These are phyloP conservation scores for Globisporangium ultimum DNA, from an alignment of 352 stramenopile genomes.

Conservation along the genomic window DNA sequence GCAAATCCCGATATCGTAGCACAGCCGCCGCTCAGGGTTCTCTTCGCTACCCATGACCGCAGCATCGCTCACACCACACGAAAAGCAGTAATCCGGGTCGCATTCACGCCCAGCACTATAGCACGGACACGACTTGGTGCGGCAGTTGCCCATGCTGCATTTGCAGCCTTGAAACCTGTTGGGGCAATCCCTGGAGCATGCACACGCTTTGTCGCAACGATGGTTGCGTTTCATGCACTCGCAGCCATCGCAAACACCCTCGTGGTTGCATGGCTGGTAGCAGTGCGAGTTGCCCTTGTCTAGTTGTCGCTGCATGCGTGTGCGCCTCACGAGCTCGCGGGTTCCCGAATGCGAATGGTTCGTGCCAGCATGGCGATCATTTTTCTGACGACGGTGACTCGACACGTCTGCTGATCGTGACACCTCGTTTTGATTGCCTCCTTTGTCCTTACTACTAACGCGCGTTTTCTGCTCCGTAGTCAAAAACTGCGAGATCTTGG, in stretches of 20 bases:
- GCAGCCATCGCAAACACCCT: conserved; percentile 52
- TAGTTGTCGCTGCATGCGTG: conserved; percentile 32
- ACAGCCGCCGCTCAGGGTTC: conserved; percentile 19
- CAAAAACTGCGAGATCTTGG: conserved; percentile 28
- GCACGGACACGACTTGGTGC: conserved; percentile 54
- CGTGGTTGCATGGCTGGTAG: conserved; percentile 63
- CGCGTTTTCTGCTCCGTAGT: conserved; percentile 5
- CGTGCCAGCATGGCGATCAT: conserved; percentile 12
- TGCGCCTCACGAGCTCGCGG: conserved; percentile 23
- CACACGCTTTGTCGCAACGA: conserved; percentile 57
- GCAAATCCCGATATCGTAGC: conserved; percentile 41
- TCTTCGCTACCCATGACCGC: conserved; percentile 45
- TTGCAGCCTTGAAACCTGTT: conserved; percentile 70
- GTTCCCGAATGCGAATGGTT: conserved; percentile 5
- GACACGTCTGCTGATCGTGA: conserved; percentile 7
- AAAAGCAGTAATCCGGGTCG: conserved; percentile 72
- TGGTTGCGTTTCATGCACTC: conserved; percentile 51
- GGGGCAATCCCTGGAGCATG: conserved; percentile 53
- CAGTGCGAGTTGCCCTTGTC: conserved; percentile 49
- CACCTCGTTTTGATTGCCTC: neutral
- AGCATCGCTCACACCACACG: conserved; percentile 58
- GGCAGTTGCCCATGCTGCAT: conserved; percentile 49
- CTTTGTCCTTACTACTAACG: neutral
- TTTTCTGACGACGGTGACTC: conserved; percentile 18
- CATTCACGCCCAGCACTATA: conserved; percentile 54